Base-by-base conservation (phyloP, 140 eudicot species). In the Eryngium alpinum region DNA sequence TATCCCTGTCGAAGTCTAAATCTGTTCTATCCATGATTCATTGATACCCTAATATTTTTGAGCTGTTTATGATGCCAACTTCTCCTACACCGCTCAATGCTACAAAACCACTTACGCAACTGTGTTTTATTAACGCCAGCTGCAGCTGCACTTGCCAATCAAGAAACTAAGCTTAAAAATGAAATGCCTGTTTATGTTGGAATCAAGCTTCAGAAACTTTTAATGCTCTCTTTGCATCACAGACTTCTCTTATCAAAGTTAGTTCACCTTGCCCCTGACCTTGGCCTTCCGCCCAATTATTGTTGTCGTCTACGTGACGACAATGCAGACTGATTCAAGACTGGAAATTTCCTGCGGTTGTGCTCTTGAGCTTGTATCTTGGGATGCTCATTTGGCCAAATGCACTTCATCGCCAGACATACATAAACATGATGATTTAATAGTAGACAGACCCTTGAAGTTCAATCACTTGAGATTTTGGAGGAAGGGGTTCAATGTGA, bases 51-150 rank as follows among this genome's bases (percentile, higher is more conserved):
- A 88, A 97, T 28, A 81, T 94, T 33, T 94, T 94, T 72, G 92
- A 94, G 87, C 89, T 94, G 70, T 94, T 94, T 80, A 81, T 87
- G 22, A 88, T 92, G 10, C 98, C 98, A 10, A 86, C 84, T 19
- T 94, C 98, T 18, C 89, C 83, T 67, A 87, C 88, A 0, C 97
- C 98, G 10, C 33, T 89, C 29, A 87, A 90, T 56, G 98, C 97
- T 14, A 79, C 96, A 29, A 93, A 86, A 83, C 82, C 94, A 9
- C 90, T 87, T 33, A 83, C 88, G 1, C 98, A 94, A 81, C 90
- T 94, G 98, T 63, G 97, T 94, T 4, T 96, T 97, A 44, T 91
- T 94, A 19, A 94, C 98, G 46, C 98, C 97, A 15, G 89, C 90
- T 77, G 94, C 97, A 21, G 90, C 90, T 49, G 88, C 92, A 3